Evolutionary conservation across 306 rosid species (phyloP).

Genomic region (Canavalia ensiformis): DNA sequence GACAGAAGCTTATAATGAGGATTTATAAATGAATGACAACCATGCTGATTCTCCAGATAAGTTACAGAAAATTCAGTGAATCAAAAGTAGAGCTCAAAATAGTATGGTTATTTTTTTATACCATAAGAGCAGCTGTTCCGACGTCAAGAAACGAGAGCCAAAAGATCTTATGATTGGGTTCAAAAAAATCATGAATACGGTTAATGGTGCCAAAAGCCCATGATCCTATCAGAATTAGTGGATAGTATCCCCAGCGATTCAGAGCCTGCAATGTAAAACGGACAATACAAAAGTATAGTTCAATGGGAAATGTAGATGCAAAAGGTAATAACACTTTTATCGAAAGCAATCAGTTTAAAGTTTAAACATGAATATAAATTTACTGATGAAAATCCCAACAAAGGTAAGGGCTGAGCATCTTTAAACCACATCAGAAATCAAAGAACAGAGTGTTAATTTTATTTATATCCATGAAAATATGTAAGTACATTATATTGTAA

Average conservation of each 20-base stretch:
- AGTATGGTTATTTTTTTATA: conserved; percentile 52
- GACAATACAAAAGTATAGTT: conserved; percentile 17
- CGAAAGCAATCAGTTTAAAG: conserved; percentile 7
- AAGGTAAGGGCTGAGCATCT: neutral
- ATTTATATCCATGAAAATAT: neutral
- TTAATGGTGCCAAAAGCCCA: conserved; percentile 95
- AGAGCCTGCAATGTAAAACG: conserved; percentile 70
- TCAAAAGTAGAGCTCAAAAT: conserved; percentile 37
- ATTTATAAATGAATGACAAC: conserved; percentile 12
- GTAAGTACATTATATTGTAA: conserved; percentile 16
- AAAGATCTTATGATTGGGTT: conserved; percentile 85
- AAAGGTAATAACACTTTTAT: conserved; percentile 28
- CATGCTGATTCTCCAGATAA: conserved; percentile 5
- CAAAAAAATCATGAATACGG: conserved; percentile 92
- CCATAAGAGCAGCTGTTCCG: conserved; percentile 94
- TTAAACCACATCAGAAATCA: conserved; percentile 28
- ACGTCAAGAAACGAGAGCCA: conserved; percentile 97
- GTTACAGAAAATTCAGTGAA: conserved; percentile 26
- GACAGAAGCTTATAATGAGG: conserved; percentile 26
- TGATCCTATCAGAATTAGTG: conserved; percentile 94
- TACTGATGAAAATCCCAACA: conserved; percentile 21
- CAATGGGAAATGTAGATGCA: conserved; percentile 32
- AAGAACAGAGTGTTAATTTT: neutral
- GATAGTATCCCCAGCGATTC: conserved; percentile 97
- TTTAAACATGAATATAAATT: conserved; percentile 11